phyloP scores from a whole-genome alignment of 2,329 filamentous ascomycete species.

The Penicillium vulpinum region DNA sequence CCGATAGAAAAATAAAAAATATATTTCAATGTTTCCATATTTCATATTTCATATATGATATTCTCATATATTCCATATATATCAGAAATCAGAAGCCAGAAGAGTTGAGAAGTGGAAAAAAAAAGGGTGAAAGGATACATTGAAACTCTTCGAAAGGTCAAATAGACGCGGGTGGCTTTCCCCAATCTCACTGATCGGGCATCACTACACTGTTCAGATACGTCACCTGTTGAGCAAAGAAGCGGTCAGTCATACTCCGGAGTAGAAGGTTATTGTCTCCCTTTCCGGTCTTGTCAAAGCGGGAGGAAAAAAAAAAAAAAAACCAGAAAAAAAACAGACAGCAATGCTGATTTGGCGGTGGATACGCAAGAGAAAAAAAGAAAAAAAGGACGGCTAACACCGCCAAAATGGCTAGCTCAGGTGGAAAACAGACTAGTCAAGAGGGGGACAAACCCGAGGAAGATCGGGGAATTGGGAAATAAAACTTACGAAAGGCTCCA shows the following conservation, averaged over 20 bases:
- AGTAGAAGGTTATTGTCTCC: neutral
- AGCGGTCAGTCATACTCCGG: no score
- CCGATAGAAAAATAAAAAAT: conserved; percentile 7
- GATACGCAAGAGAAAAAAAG: conserved; percentile 12
- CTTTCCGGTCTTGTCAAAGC: neutral
- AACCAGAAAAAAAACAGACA: neutral
- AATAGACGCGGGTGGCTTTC: conserved; percentile 1
- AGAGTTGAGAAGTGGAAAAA: no score
- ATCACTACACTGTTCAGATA: conserved; percentile 73
- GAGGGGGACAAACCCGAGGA: conserved; percentile 23
- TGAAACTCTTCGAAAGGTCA: no score
- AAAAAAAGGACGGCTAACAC: conserved; percentile 15
- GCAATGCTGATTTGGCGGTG: conserved; percentile 17
- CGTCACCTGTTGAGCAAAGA: conserved; percentile 55
- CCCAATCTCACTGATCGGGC: conserved; percentile 56
- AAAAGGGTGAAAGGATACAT: no score
- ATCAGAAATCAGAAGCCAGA: no score
- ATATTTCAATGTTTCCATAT: no score
- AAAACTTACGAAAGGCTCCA: conserved; percentile 75
- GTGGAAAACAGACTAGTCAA: conserved; percentile 24
- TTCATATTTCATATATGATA: no score
- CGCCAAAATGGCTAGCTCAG: conserved; percentile 24
- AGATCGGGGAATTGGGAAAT: conserved; percentile 22
- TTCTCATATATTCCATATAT: no score
- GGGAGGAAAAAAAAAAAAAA: neutral